Conservation (phyloP, 1,139 yeast species). For the Geotrichum europaeum region DNA sequence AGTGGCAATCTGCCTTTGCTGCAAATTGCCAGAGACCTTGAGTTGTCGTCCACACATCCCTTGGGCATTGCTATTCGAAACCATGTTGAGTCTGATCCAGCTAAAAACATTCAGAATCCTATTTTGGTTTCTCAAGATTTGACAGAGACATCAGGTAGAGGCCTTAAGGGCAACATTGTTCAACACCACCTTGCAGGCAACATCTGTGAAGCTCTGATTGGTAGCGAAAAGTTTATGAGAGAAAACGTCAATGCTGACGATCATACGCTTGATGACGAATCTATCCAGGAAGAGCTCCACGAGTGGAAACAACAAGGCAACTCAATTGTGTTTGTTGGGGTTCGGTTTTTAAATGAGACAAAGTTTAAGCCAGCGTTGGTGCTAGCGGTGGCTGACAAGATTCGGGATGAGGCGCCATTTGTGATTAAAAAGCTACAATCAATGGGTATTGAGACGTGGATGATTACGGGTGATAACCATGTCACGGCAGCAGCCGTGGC, state of each 20-base stretch:
- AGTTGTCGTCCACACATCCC: slow-evolving; percentile 64
- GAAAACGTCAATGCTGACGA: slow-evolving; percentile 39
- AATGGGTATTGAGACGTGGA: slow-evolving; percentile 56
- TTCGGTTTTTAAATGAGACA: slow-evolving; percentile 34
- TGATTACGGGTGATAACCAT: slow-evolving; percentile 65
- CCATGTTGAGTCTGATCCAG: slow-evolving; percentile 35
- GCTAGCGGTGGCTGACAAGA: slow-evolving; percentile 58
- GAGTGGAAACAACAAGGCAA: slow-evolving; percentile 61
- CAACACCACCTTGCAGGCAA: slow-evolving; percentile 11
- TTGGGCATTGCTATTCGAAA: slow-evolving; percentile 52
- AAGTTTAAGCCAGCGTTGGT: slow-evolving; percentile 41
- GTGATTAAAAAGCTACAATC: slow-evolving; percentile 46
- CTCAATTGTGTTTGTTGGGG: slow-evolving; percentile 54
- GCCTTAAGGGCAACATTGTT: slow-evolving; percentile 44
- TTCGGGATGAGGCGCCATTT: slow-evolving; percentile 54
- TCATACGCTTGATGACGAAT: slow-evolving; percentile 24
- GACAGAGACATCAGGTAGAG: slow-evolving; percentile 54
- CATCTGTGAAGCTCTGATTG: slow-evolving; percentile 44
- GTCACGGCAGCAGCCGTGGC: slow-evolving; percentile 67
- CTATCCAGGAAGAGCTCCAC: slow-evolving; percentile 35
- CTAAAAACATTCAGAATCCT: slow-evolving; percentile 20
- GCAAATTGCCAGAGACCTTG: slow-evolving; percentile 56
- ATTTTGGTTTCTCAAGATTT: slow-evolving; percentile 42
- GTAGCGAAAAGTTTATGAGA: slow-evolving; percentile 53
- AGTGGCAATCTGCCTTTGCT: slow-evolving; percentile 25